phyloP scores from a whole-genome alignment of 2,329 filamentous ascomycete species.

The Fusarium marasasianum region DNA sequence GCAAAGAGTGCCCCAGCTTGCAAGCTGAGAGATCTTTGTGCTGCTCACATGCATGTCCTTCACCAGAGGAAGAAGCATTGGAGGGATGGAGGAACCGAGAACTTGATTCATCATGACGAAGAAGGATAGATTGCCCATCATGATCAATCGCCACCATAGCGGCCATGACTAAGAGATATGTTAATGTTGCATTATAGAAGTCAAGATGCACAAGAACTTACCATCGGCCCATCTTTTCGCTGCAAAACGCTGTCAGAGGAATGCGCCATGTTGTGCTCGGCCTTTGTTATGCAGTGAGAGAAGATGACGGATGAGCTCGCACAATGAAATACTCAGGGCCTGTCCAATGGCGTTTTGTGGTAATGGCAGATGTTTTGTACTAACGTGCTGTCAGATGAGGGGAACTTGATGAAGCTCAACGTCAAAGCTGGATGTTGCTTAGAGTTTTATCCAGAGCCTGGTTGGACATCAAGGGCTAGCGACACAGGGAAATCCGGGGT shows the following conservation, averaged over 20 bases:
- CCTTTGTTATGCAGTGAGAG: too few species aligned
- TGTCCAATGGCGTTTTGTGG: fast-evolving
- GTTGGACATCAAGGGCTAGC: fast-evolving
- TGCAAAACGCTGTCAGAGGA: too few species aligned
- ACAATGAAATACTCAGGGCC: background rate
- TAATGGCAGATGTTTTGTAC: background rate
- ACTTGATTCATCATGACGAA: background rate
- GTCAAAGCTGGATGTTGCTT: fast-evolving
- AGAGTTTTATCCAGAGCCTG: background rate
- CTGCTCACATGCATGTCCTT: background rate
- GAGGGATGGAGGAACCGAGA: background rate
- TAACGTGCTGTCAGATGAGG: fast-evolving
- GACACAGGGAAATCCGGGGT: background rate
- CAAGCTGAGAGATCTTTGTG: background rate
- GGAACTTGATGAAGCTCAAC: fast-evolving
- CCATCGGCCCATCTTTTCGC: background rate
- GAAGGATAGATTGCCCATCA: background rate
- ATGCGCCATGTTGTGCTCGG: background rate
- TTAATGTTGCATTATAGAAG: too few species aligned
- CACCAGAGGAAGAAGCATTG: background rate
- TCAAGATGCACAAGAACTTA: background rate
- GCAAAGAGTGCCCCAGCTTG: background rate
- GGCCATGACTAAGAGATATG: background rate
- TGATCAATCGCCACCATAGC: background rate
- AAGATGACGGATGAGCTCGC: too few species aligned